Evolutionary conservation across 2,329 filamentous ascomycete species (phyloP).

Genomic region (Colletotrichum sojae): DNA sequence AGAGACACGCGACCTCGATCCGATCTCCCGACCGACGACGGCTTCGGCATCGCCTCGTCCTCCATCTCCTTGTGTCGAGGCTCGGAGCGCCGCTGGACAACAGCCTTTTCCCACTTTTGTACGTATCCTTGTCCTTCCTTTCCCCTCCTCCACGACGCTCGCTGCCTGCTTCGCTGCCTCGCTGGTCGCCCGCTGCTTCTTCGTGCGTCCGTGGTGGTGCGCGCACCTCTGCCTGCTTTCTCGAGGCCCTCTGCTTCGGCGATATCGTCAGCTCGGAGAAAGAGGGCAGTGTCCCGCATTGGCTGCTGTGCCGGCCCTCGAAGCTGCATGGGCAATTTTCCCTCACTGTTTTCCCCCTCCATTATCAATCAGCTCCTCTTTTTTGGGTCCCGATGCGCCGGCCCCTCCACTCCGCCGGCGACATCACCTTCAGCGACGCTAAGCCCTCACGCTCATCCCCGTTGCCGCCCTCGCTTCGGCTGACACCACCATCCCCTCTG

Average conservation of each 20-base stretch:
- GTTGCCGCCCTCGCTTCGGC: neutral
- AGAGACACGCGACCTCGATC: neutral
- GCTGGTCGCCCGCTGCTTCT: slow-evolving; percentile 1
- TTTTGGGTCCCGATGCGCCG: slow-evolving; percentile 37
- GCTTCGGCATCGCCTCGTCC: slow-evolving; percentile 23
- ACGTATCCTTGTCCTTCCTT: slow-evolving; percentile 31
- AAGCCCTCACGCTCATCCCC: neutral
- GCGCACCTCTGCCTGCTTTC: neutral
- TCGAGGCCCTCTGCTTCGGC: no score
- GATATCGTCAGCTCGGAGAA: neutral
- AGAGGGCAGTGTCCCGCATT: neutral
- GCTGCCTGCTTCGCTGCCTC: slow-evolving; percentile 30
- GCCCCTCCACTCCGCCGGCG: slow-evolving; percentile 38
- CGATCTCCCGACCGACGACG: slow-evolving; percentile 23
- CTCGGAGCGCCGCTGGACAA: slow-evolving; percentile 20
- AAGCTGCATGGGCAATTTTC: slow-evolving; percentile 30
- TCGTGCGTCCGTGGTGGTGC: slow-evolving; percentile 4
- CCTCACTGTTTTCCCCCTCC: slow-evolving; percentile 26
- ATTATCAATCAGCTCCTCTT: slow-evolving; percentile 40
- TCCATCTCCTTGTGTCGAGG: slow-evolving; percentile 6
- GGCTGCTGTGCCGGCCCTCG: slow-evolving; percentile 3
- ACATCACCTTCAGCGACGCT: slow-evolving; percentile 29
- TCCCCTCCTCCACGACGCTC: slow-evolving; percentile 6
- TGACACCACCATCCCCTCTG: neutral
- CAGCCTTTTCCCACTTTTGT: slow-evolving; percentile 37